Conservation (phyloP, 805 yeast species). For the Cyberlindnera maclurae region DNA sequence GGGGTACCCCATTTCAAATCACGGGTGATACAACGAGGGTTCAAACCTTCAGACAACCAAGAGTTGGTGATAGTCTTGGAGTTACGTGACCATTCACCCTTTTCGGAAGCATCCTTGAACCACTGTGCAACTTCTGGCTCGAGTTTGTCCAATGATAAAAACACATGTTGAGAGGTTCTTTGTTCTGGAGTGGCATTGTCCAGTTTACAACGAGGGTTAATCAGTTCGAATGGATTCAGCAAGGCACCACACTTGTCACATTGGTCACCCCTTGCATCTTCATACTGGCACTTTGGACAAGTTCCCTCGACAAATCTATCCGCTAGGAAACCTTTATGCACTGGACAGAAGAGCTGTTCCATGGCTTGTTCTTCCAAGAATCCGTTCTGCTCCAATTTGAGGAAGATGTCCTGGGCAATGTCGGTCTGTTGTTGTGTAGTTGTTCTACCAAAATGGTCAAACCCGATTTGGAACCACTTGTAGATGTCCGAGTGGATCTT, state of each 20-base stretch:
- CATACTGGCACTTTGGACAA: conserved; percentile 91
- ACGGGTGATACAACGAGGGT: conserved; percentile 94
- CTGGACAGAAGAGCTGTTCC: conserved; percentile 87
- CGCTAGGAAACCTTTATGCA: conserved; percentile 86
- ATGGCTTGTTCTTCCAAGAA: conserved; percentile 80
- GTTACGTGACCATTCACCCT: conserved; percentile 90
- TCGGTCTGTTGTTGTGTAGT: conserved; percentile 88
- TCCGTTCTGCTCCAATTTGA: conserved; percentile 67
- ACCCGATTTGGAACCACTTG: conserved; percentile 94
- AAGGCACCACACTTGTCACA: conserved; percentile 94
- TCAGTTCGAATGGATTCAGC: conserved; percentile 86
- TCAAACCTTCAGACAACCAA: conserved; percentile 91
- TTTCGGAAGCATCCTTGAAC: conserved; percentile 57
- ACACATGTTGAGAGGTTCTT: conserved; percentile 77
- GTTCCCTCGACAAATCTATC: conserved; percentile 97
- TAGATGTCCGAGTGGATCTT: conserved; percentile 82
- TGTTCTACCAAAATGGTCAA: conserved; percentile 95
- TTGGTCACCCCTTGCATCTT: conserved; percentile 98
- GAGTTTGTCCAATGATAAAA: conserved; percentile 74
- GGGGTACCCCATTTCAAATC: conserved; percentile 99
- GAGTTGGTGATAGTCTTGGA: conserved; percentile 81
- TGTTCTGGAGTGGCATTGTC: conserved; percentile 79
- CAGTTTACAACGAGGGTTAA: conserved; percentile 91
- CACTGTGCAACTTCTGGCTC: conserved; percentile 70
- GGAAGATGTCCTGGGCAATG: conserved; percentile 90